These are phyloP conservation scores for Kwoniella mangroviensis DNA, from an alignment of 768 basidiomycete genomes.

Conservation along the genomic window DNA sequence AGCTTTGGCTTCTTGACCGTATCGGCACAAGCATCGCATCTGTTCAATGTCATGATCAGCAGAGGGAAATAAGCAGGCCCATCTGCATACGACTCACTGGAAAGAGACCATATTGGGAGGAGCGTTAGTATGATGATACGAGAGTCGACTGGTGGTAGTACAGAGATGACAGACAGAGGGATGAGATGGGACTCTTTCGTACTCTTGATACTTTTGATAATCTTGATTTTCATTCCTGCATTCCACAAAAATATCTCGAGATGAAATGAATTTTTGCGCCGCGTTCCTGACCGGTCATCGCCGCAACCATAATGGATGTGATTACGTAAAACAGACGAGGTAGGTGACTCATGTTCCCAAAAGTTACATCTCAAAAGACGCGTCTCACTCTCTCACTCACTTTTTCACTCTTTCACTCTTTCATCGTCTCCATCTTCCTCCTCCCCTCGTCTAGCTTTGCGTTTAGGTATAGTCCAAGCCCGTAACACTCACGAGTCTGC, in stretches of 20 bases:
- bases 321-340: background rate
- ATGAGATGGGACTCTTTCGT: background rate
- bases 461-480: no score
- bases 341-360: background rate
- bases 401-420: background rate
- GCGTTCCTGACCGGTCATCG: conserved; percentile 13
- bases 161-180: no score
- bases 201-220: background rate
- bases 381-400: background rate
- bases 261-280: background rate
- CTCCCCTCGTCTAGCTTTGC: background rate
- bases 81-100: conserved; percentile 51
- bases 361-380: background rate
- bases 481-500: no score
- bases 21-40: conserved; percentile 82
- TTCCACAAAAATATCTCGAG: background rate
- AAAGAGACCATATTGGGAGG: conserved; percentile 69
- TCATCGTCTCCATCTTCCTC: background rate
- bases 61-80: no score
- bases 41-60: conserved; percentile 46
- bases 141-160: no score
- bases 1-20: conserved; percentile 93
- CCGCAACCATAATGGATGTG: background rate
- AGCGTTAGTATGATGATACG: no score
- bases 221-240: background rate